These are phyloP conservation scores for Brassica juncea DNA, from an alignment of 345 rosid genomes.

Conservation along the genomic window DNA sequence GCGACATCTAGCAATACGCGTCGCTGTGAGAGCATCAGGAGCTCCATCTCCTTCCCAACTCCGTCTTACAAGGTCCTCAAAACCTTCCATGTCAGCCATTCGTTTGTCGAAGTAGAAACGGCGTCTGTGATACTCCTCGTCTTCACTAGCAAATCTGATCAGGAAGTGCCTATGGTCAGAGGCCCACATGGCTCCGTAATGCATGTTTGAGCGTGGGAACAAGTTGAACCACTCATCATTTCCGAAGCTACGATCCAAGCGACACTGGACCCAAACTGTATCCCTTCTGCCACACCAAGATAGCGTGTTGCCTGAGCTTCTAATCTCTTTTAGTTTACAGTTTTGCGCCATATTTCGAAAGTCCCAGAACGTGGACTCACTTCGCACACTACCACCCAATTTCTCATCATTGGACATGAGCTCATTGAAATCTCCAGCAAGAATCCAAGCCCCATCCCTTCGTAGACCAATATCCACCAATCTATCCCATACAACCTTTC, in stretches of 20 bases:
- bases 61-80: neutral
- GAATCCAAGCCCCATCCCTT: neutral
- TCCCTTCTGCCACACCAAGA: neutral
- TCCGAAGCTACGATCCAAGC: neutral
- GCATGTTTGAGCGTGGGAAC: neutral
- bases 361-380: neutral
- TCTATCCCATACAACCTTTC: neutral
- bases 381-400: neutral
- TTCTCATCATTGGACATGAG: neutral
- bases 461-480: neutral
- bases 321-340: neutral
- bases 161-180: neutral
- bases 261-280: neutral
- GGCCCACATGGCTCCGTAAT: neutral
- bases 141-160: neutral
- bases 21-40: too few species aligned
- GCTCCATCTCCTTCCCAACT: neutral
- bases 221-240: neutral
- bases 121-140: neutral
- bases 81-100: neutral
- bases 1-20: too few species aligned
- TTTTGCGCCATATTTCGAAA: neutral
- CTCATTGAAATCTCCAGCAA: neutral
- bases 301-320: neutral
- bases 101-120: neutral